Base-by-base conservation (phyloP, 192 early-diverging fungal species). In the Podochytrium sp. region DNA sequence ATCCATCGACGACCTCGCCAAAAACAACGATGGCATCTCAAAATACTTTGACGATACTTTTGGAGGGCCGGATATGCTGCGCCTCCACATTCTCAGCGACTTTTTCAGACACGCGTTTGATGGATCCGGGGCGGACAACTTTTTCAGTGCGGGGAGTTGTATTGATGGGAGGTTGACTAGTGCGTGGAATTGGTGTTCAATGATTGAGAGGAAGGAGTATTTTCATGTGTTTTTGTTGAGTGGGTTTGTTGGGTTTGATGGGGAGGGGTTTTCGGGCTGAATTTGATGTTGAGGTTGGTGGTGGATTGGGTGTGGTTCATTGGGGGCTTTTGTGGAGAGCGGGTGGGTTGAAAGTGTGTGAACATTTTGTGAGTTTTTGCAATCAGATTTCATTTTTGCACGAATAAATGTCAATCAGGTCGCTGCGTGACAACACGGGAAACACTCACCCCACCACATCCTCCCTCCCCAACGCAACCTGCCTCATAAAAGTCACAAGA, bases 41-140 rank as follows among this genome's bases (percentile, higher is more conserved):
- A 47, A 79, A 35, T 96, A 95, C 55, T 81, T 99, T 42, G 78
- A 92, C 16, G 68, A 76, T 18, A 81, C 86, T 18, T 97, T 93
- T 80, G 91, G 87, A 40, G 84, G 88, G 5, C 74, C 86, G 0
- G 89, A 87, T 32, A 62, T 78, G 16, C 81, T 91, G 27, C 86
- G 79, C 37, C 94, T 94, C 76, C 79, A 74, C 25, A 94, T 99
- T 47, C 78, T 95, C 74, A 41, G 88, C 86, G 96, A 99, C 65
- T 99, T 99, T 76, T 99, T 99, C 90, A 83, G 92, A 29, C 90
- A 91, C 65, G 97, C 92, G 0, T 99, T 99, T 82, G 96, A 99
- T 78, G 97, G 97, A 0, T 95, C 94, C 49, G 97, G 97, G 2
- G 94, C 94, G 0, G 83, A 85, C 56, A 84, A 84, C 61, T 84